Percentiles rank a stretch among this genome's conserved stretches.
Evolutionary conservation across 2,329 filamentous ascomycete species (phyloP).

Genomic region (Volutella citrinella): DNA sequence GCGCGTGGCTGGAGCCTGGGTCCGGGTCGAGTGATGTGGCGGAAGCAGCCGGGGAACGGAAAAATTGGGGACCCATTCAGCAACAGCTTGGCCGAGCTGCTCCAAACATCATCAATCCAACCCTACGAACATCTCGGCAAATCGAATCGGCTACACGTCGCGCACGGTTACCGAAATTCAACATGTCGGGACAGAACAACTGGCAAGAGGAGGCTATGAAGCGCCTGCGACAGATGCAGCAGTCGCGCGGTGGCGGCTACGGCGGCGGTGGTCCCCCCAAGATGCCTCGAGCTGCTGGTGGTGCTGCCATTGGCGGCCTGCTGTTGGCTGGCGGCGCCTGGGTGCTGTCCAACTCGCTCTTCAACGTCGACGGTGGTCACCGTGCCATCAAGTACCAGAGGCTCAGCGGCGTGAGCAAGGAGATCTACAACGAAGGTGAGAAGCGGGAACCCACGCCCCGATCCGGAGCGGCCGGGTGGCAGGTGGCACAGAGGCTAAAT

Average conservation of each 20-base stretch:
- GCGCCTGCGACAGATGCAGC: constrained; percentile 48
- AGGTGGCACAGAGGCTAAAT: constrained; percentile 15
- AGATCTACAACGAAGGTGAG: constrained; percentile 92
- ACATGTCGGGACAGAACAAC: constrained; percentile 36
- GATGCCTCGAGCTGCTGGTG: constrained; percentile 37
- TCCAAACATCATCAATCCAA: constrained; percentile 23
- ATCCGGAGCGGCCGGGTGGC: constrained; percentile 3
- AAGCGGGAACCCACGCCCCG: constrained; percentile 9
- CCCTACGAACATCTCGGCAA: constrained; percentile 9
- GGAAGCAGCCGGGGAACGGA: too few relatives aligned
- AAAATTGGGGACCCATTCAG: constrained; percentile 24
- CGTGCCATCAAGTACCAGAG: constrained; percentile 98
- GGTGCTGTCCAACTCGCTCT: constrained; percentile 59
- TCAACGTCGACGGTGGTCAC: constrained; percentile 95
- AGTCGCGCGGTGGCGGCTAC: constrained; percentile 40
- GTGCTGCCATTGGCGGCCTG: constrained; percentile 38
- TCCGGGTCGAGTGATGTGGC: too few relatives aligned
- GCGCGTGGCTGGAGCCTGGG: too few relatives aligned
- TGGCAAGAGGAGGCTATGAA: constrained; percentile 51
- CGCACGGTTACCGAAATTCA: constrained; percentile 5
- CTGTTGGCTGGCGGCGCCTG: constrained; percentile 48
- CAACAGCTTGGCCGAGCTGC: constrained; percentile 25
- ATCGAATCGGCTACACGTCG: constrained; percentile 11
- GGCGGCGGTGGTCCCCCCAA: constrained; percentile 43
- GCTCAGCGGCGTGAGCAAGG: constrained; percentile 86